Conservation (phyloP, 2,329 filamentous ascomycete genomes). For the Tolypocladium album region DNA sequence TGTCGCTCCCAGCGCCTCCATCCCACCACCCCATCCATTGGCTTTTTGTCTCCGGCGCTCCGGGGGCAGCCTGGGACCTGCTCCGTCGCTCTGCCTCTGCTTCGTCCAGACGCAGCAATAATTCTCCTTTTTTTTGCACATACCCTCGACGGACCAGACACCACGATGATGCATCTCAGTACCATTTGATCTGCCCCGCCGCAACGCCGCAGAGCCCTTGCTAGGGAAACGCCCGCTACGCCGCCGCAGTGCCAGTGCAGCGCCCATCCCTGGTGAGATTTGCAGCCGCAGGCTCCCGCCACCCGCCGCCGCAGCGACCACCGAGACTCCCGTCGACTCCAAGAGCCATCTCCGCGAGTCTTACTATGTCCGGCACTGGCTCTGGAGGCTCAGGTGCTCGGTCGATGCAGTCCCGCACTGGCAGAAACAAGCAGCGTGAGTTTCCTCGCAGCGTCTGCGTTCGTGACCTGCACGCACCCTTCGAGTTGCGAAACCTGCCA, state of each 20-base stretch:
- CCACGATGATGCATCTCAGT: constrained; percentile 6
- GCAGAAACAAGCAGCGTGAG: constrained; percentile 74
- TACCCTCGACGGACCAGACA: constrained; percentile 2
- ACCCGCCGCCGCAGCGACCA: not conserved
- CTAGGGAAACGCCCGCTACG: not conserved
- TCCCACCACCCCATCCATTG: constrained; percentile 1
- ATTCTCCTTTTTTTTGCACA: not conserved
- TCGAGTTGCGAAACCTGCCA: not conserved
- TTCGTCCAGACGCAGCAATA: not conserved
- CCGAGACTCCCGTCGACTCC: not conserved
- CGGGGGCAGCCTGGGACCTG: constrained; percentile 6
- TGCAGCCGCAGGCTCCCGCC: not conserved
- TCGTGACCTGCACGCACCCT: not conserved
- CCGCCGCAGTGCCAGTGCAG: not conserved
- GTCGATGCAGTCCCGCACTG: constrained; percentile 63
- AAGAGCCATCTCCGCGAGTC: not conserved
- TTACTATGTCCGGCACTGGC: constrained; percentile 23
- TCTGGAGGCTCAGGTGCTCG: constrained; percentile 29
- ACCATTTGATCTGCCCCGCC: constrained; percentile 9
- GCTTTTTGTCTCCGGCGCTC: constrained; percentile 4
- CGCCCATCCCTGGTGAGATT: constrained; percentile 5
- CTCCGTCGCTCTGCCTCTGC: constrained; percentile 1
- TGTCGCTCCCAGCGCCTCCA: not conserved
- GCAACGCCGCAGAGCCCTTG: constrained; percentile 1
- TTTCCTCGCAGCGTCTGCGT: constrained; percentile 15